Base-by-base conservation (phyloP, 2,329 filamentous ascomycete species). In the Plectosphaerella cucumerina region DNA sequence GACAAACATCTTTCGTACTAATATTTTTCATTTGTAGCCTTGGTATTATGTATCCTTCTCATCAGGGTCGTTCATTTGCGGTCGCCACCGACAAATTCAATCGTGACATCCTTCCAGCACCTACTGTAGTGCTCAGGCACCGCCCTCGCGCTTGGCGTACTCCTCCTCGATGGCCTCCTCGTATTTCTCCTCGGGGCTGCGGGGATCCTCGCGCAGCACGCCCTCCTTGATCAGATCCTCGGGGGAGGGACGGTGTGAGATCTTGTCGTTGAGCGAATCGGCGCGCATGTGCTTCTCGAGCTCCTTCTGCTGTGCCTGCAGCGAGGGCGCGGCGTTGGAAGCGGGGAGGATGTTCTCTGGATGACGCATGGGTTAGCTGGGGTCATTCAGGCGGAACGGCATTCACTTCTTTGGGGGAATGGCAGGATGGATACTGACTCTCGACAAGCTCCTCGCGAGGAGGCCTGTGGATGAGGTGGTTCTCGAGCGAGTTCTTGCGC, bases 271-370 rank as follows among this genome's bases (percentile, higher is more conserved):
- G 55, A 97, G 78, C 50, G 80, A 87, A 68, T 96, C 89, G 53
- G 85, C 87, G 14, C 87, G 82, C 91, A 97, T 96, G 68, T 90
- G 86, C 66, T 86, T 90, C 69, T 91, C 84, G 41, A 97, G 84
- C 74, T 96, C 89, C 63, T 82, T 86, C 69, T 94, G 90, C 55
- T 90, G 84, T 50, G 86, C 90, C 64, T 87, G 85, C 49, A 97
- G 75, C 3, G 86, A 81, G 0, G 92, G 91, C 0, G 91, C 90
- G 17, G 87, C 90, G 48, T 70, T 86, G 31, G 87, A 87, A 50
- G 85, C 83, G 22, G 89, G 89, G 22, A 97, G 84, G 66, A 97
- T 96, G 70, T 96, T 96, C 60, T 85, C 89, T 93, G 60, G 49
- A 52, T 51, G 51, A 49, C 34, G 48, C 47, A 44, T 50, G 31